phyloP scores from a whole-genome alignment of 306 rosid species.

The Lithocarpus polystachyus region DNA sequence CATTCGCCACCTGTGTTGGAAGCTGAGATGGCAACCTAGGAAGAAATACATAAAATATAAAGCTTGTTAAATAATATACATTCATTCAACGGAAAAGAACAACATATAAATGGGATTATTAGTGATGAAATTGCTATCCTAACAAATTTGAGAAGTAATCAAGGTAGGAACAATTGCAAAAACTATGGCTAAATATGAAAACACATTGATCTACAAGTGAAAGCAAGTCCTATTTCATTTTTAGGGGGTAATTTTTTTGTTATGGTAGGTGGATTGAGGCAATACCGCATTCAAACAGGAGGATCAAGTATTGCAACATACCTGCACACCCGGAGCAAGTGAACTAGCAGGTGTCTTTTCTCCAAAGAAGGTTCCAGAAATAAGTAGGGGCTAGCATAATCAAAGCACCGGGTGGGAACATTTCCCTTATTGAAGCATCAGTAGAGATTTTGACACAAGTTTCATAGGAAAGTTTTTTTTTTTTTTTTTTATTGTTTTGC shows the following conservation, averaged over 20 bases:
- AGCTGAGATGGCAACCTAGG: slow-evolving; percentile 59
- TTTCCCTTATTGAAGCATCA: slow-evolving; percentile 63
- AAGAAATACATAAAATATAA: not conserved
- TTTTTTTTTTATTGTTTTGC: too few species aligned
- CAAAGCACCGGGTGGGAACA: slow-evolving; percentile 71
- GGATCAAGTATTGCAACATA: slow-evolving; percentile 3
- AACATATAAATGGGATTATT: not conserved
- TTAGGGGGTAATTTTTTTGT: not conserved
- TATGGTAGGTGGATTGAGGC: not conserved
- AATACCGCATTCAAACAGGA: not conserved
- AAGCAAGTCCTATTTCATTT: not conserved
- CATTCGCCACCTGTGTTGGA: slow-evolving; percentile 72
- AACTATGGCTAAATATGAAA: not conserved
- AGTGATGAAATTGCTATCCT: not conserved
- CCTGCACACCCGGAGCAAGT: slow-evolving; percentile 77
- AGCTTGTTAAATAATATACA: not conserved
- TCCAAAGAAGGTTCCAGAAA: slow-evolving; percentile 67
- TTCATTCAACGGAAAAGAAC: not conserved
- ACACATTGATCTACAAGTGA: not conserved
- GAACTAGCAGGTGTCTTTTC: slow-evolving; percentile 70
- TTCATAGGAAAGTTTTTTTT: slow-evolving; percentile 36
- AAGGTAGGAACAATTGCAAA: not conserved
- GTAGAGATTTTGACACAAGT: slow-evolving; percentile 64
- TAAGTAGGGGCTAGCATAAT: slow-evolving; percentile 57
- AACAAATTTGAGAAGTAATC: not conserved